A percentile compares a stretch with the other conserved stretches of the same genome.
Conservation (phyloP, 495 filamentous ascomycete genomes). For the Cercophora samala region DNA sequence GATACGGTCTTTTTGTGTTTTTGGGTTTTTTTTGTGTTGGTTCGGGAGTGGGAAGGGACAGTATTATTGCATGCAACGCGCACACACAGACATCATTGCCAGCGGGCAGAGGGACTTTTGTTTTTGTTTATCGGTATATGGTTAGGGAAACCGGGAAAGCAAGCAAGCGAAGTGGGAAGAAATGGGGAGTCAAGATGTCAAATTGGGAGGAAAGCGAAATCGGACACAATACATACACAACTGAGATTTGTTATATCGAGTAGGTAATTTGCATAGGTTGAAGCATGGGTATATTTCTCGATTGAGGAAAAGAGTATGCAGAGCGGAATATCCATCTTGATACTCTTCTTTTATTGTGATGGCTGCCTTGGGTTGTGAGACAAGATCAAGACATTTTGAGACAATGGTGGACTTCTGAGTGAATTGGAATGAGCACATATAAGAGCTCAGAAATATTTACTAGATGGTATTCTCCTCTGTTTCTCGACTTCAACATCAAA, state of each 20-base stretch:
- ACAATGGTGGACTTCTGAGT: background rate
- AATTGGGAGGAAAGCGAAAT: background rate
- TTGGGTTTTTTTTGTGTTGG: background rate
- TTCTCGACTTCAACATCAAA: background rate
- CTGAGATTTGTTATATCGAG: background rate
- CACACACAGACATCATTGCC: background rate
- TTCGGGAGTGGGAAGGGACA: background rate
- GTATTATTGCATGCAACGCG: background rate
- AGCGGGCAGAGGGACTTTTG: background rate
- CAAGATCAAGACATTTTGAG: background rate
- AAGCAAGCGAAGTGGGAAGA: too few relatives aligned
- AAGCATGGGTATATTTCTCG: background rate
- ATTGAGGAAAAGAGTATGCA: background rate
- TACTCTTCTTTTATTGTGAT: background rate
- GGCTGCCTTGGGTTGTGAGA: background rate
- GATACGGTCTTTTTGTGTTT: background rate
- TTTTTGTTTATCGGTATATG: background rate
- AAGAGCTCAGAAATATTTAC: too few relatives aligned
- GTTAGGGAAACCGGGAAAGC: background rate
- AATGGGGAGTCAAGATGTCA: background rate
- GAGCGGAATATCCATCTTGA: background rate
- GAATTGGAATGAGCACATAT: too few relatives aligned
- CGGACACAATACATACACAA: background rate
- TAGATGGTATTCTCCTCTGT: background rate
- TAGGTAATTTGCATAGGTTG: background rate